Conservation (phyloP, 1,284 basidiomycete species). For the Cutaneotrichosporon sp. region DNA sequence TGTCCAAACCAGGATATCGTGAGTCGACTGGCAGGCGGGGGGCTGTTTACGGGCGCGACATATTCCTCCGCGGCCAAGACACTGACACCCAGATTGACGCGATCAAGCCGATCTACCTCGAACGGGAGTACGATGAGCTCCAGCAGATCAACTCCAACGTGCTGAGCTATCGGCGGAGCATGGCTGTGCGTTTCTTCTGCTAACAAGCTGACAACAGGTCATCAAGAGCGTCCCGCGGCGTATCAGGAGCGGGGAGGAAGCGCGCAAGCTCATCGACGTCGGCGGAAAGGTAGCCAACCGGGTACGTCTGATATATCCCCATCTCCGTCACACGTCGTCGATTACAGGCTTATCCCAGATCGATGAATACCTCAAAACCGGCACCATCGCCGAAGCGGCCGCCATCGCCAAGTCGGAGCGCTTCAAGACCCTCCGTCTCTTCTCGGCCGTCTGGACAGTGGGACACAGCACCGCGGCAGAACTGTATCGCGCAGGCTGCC, state of each 20-base stretch:
- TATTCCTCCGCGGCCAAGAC: too few relatives aligned
- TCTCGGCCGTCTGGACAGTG: constrained; percentile 45
- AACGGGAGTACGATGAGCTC: constrained; percentile 43
- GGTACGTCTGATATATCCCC: constrained; percentile 11
- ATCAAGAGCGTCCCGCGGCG: constrained; percentile 32
- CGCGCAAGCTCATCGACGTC: constrained; percentile 37
- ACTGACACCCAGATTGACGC: constrained; percentile 45
- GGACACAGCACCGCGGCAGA: constrained; percentile 40
- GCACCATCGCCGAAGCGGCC: constrained; percentile 35
- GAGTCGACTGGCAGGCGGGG: constrained; percentile 11
- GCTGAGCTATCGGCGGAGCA: constrained; percentile 44
- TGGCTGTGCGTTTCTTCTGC: constrained; percentile 29
- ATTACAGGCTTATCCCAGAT: too few relatives aligned
- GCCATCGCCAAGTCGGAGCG: constrained; percentile 33
- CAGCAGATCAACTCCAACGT: constrained; percentile 47
- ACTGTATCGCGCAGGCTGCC: constrained; percentile 42
- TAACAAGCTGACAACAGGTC: constrained; percentile 9
- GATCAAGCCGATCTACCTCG: constrained; percentile 46
- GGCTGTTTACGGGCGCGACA: too few relatives aligned
- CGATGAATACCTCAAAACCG: constrained; percentile 43
- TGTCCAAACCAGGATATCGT: constrained; percentile 49
- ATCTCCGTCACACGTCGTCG: too few relatives aligned
- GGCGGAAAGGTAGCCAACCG: constrained; percentile 45
- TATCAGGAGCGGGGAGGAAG: constrained; percentile 43
- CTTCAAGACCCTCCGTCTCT: constrained; percentile 32